Evolutionary conservation across 176 grass and related monocot species (phyloP).

Genomic region (Aegilops umbellulata): DNA sequence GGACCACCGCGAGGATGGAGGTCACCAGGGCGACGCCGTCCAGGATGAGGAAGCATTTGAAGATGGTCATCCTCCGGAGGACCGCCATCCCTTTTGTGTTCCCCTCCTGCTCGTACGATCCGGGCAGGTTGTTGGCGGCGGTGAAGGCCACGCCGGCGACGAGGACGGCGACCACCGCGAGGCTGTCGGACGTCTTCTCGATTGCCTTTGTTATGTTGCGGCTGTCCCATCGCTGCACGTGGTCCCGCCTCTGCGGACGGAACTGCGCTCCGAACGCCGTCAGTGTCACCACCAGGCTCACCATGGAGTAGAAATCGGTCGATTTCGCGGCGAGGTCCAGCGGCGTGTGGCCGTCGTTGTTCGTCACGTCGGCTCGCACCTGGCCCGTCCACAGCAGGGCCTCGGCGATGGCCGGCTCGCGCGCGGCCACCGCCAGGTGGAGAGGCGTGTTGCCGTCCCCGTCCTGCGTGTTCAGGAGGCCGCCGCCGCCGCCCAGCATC

Average conservation of each 20-base stretch:
- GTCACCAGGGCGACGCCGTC: neutral
- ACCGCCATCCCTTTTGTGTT: neutral
- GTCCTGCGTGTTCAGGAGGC: constrained; percentile 19
- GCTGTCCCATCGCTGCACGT: neutral
- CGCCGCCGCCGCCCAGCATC: neutral
- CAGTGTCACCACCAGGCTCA: neutral
- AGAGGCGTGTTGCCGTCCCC: constrained; percentile 27
- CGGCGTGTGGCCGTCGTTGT: neutral
- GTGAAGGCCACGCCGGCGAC: neutral
- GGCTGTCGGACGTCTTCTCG: neutral
- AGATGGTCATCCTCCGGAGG: neutral
- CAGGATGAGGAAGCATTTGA: neutral
- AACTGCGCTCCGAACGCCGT: neutral
- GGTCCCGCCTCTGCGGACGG: neutral
- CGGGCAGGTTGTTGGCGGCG: neutral
- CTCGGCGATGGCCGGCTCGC: neutral
- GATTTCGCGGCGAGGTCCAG: neutral
- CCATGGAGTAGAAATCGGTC: neutral
- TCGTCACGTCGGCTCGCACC: neutral
- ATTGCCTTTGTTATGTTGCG: neutral
- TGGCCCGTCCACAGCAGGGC: neutral
- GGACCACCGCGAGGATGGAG: neutral
- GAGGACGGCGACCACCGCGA: constrained; percentile 2
- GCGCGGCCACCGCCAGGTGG: neutral
- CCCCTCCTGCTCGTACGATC: neutral